phyloP scores from a whole-genome alignment of 78 protist genomes.

The Dictyostelium capitatum region DNA sequence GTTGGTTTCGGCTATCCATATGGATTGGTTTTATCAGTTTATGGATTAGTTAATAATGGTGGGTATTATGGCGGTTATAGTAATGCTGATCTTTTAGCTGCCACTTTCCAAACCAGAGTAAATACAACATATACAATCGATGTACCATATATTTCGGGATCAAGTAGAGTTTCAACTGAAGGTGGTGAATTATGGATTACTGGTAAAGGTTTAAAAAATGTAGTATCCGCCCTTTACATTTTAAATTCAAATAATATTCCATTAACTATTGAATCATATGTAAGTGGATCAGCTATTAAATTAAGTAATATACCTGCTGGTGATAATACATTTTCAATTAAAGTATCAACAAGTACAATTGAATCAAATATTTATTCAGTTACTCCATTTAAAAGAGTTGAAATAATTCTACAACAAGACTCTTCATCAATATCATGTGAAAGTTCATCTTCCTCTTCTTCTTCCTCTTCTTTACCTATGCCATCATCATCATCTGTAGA shows the following conservation, averaged over 20 bases:
- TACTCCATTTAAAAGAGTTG: not conserved
- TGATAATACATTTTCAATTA: not conserved
- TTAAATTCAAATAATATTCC: too few relatives aligned
- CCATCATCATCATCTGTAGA: not conserved
- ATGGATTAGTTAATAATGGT: constrained; percentile 24
- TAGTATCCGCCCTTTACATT: not conserved
- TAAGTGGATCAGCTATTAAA: not conserved
- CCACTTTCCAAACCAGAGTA: not conserved
- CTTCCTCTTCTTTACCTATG: not conserved
- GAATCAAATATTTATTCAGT: not conserved
- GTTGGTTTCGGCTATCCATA: constrained; percentile 35
- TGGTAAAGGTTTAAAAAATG: not conserved
- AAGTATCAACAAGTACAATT: not conserved
- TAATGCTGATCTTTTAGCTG: not conserved
- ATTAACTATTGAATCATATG: not conserved
- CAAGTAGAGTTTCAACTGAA: not conserved
- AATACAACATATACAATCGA: not conserved
- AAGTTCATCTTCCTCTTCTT: not conserved
- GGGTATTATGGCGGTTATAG: not conserved
- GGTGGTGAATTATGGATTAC: not conserved
- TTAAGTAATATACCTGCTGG: not conserved
- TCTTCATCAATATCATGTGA: not conserved
- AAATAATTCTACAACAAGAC: not conserved
- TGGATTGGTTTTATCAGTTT: not conserved
- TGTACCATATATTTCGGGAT: not conserved